phyloP scores from a whole-genome alignment of 1,284 basidiomycete genomes.

The Ustilago esculenta region DNA sequence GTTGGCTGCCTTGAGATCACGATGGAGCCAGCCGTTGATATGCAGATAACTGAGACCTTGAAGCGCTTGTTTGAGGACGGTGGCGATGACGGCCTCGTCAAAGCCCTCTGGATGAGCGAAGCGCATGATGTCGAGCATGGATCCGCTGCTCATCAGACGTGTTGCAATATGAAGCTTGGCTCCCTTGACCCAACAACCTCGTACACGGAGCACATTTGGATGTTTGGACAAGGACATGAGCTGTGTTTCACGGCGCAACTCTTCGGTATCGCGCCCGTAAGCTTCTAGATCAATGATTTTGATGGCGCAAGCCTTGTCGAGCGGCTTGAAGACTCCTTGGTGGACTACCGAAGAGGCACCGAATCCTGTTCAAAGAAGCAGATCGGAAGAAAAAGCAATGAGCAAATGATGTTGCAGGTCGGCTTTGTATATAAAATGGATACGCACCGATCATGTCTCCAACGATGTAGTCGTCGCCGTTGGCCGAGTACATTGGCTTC shows the following conservation, averaged over 20 bases:
- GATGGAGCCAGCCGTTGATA: constrained; percentile 84
- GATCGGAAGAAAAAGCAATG: too few species aligned
- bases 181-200: constrained; percentile 85
- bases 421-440: too few species aligned
- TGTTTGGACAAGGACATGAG: constrained; percentile 93
- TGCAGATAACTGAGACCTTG: constrained; percentile 88
- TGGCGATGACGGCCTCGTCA: constrained; percentile 84
- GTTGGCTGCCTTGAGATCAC: constrained; percentile 87
- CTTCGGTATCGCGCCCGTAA: constrained; percentile 67
- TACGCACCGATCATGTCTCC: constrained; percentile 55
- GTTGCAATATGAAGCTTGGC: constrained; percentile 85
- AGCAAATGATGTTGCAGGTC: too few species aligned
- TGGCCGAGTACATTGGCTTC: constrained; percentile 44
- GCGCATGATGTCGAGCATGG: constrained; percentile 83
- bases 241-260: constrained; percentile 82
- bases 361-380: constrained; percentile 71
- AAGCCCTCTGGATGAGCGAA: constrained; percentile 85
- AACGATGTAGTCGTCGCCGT: constrained; percentile 58
- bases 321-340: constrained; percentile 74
- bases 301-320: constrained; percentile 75
- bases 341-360: constrained; percentile 89
- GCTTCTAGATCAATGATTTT: constrained; percentile 87
- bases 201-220: constrained; percentile 86
- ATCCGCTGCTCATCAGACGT: constrained; percentile 87
- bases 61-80: constrained; percentile 82